Conservation (phyloP, 192 early-diverging fungal genomes). For the Coemansia sp. region DNA sequence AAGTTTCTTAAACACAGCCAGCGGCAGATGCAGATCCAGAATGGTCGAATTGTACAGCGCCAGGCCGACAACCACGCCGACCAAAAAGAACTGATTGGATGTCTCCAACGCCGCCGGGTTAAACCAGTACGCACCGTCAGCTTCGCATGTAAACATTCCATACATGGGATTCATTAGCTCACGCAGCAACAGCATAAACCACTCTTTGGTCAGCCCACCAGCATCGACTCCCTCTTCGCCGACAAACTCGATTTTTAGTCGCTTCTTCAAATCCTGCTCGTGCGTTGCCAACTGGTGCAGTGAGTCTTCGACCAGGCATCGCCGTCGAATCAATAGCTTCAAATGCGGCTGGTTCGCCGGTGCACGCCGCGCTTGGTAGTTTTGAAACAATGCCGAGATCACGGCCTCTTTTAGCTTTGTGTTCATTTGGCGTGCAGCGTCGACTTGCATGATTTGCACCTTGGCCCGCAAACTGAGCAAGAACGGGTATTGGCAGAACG, state of each 20-base stretch:
- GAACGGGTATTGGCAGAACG: conserved; percentile 84
- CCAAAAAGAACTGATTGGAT: conserved; percentile 81
- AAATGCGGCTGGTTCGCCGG: conserved; percentile 55
- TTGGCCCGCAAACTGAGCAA: conserved; percentile 73
- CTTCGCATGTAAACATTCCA: conserved; percentile 78
- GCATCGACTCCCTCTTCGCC: conserved; percentile 95
- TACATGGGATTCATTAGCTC: conserved; percentile 92
- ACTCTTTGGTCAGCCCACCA: conserved; percentile 96
- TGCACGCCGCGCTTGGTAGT: conserved; percentile 6
- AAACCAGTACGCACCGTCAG: conserved; percentile 63
- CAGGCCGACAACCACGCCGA: conserved; percentile 87
- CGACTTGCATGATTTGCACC: conserved; percentile 71
- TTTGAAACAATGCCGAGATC: conserved; percentile 59
- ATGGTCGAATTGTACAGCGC: conserved; percentile 95
- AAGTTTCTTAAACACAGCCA: conserved; percentile 87
- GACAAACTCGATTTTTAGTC: conserved; percentile 85
- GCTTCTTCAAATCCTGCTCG: conserved; percentile 85
- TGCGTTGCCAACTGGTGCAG: conserved; percentile 70
- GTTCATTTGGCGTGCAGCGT: conserved; percentile 75
- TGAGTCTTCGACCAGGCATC: conserved; percentile 71
- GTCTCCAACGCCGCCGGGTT: conserved; percentile 74
- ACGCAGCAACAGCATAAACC: conserved; percentile 90
- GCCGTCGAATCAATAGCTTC: conserved; percentile 60
- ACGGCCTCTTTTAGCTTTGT: conserved; percentile 67
- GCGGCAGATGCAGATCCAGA: conserved; percentile 78